Base-by-base conservation (phyloP, 768 basidiomycete genomes). In the Aureoboletus auriporus region DNA sequence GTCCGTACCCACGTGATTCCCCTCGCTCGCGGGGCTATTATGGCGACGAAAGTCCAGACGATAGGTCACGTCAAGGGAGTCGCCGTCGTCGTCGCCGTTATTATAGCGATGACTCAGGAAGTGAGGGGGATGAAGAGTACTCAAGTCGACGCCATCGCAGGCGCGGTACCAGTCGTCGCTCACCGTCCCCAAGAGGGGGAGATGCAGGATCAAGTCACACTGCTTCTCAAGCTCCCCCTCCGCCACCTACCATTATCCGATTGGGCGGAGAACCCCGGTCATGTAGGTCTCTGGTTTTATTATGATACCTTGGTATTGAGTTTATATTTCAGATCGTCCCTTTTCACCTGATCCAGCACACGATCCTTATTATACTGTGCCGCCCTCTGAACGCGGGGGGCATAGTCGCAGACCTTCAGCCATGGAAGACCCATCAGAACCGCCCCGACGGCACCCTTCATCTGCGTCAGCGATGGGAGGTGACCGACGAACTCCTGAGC, bases 181-280 rank as follows among this genome's bases (percentile, higher is more conserved):
- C 20, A 23, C 20, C 20, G 4, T 23, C 20, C 20, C 20, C 20
- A 23, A 23, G 20, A 23, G 20, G 20, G 20, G 20, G 20, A 23
- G 49, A 43, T 14, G 41, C 31, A 12, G 11, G 46, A 26, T 51
- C 49, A 29, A 38, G 28, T 12, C 37, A 42, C 27, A 3, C 44
- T 14, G 12, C 29, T 31, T n/a, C 16, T 7, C 52, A 54, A 6
- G 48, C 54, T 30, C 45, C 40, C 27, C 65, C 65, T 20, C 65
- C 63, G 8, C 57, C 54, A 10, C 65, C 65, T 17, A 67, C 65
- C 8, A 59, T 67, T 26, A 67, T 67, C 17, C 61, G 63, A 46
- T 33, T 66, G 31, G 64, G 58, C 10, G 52, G 56, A 11, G 61
- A 51, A 8, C 38, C 28, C 38, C 52, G 23, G 20, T 38, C 50